A percentile compares a stretch with the other conserved stretches of the same genome.
phyloP scores from a whole-genome alignment of 176 grass and related monocot genomes.

The Dendrocalamus sinicus region DNA sequence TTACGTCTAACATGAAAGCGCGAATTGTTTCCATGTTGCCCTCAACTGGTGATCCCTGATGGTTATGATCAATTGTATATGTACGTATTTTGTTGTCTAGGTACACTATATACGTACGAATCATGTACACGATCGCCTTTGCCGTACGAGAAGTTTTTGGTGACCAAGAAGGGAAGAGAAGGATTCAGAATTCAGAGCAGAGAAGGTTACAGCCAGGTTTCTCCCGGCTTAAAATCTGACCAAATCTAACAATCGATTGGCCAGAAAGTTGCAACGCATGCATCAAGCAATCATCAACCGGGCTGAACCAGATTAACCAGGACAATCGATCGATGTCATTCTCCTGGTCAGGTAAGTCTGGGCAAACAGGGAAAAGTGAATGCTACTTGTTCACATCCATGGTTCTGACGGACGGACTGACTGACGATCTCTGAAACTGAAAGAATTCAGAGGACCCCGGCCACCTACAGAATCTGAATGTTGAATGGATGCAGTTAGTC shows the following conservation, averaged over 20 bases:
- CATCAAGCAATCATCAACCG: background rate
- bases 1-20: background rate
- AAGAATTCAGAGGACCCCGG: background rate
- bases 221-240: background rate
- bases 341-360: background rate
- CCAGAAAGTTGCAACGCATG: background rate
- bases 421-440: background rate
- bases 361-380: background rate
- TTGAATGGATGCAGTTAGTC: background rate
- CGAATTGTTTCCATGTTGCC: background rate
- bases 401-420: background rate
- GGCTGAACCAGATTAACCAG: constrained; percentile 1
- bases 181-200: background rate
- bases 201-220: constrained; percentile 20
- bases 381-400: background rate
- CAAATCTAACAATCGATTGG: background rate
- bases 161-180: background rate
- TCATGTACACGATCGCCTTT: background rate
- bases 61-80: background rate
- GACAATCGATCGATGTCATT: background rate
- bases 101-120: background rate
- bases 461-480: background rate
- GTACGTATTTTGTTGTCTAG: background rate
- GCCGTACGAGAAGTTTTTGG: background rate
- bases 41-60: background rate